Conservation (phyloP, 495 filamentous ascomycete species). For the Pyrenula aspistea region DNA sequence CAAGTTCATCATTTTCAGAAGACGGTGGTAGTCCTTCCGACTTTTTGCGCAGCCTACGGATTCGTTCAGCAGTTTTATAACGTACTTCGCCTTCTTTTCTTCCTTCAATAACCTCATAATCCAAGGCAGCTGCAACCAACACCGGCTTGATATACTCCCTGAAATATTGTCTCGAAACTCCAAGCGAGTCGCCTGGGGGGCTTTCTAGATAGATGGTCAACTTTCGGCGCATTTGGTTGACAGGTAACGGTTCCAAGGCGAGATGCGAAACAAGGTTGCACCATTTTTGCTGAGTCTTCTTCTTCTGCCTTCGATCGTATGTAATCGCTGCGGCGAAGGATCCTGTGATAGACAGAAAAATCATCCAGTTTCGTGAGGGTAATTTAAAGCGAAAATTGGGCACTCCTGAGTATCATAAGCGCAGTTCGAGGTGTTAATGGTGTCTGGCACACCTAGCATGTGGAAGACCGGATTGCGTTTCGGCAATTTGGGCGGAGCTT, state of each 20-base stretch:
- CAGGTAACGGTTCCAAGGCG: constrained; percentile 57
- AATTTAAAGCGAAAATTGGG: constrained; percentile 72
- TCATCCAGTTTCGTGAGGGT: constrained; percentile 94
- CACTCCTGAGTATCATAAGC: constrained; percentile 33
- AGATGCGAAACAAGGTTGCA: constrained; percentile 76
- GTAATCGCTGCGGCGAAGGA: constrained; percentile 65
- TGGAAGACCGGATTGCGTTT: constrained; percentile 55
- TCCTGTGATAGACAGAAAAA: constrained; percentile 72
- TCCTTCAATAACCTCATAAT: constrained; percentile 92
- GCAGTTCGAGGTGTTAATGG: too few species aligned
- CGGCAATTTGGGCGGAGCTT: constrained; percentile 20
- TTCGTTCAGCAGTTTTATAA: constrained; percentile 66
- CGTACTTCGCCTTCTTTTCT: constrained; percentile 79
- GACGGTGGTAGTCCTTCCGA: constrained; percentile 34
- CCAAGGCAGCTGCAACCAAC: constrained; percentile 75
- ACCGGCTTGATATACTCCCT: constrained; percentile 92
- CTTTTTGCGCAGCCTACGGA: constrained; percentile 53
- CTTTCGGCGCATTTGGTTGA: constrained; percentile 65
- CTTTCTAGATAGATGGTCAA: constrained; percentile 76
- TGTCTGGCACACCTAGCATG: constrained; percentile 50
- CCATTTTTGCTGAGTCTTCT: constrained; percentile 75
- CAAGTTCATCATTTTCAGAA: constrained; percentile 21
- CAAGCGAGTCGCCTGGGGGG: constrained; percentile 75
- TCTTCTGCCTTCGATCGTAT: constrained; percentile 87
- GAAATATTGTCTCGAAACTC: constrained; percentile 80